Percentiles rank a stretch among this genome's conserved stretches.
Evolutionary conservation across 2,329 filamentous ascomycete species (phyloP).

Genomic region (Rhynchosporium secalis): DNA sequence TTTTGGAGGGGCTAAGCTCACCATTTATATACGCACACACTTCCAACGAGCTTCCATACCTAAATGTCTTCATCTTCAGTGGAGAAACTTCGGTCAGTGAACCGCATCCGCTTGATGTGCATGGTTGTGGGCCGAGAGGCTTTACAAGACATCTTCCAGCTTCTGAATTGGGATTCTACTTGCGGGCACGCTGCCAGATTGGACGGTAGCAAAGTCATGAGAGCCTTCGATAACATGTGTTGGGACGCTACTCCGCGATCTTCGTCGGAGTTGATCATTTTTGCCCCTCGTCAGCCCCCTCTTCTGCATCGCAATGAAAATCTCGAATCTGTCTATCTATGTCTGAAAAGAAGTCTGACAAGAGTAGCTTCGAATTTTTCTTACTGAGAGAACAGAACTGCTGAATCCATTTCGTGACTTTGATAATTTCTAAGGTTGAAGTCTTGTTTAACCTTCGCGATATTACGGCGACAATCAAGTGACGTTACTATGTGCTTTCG

Average conservation of each 20-base stretch:
- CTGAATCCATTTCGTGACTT: no score
- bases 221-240: background rate
- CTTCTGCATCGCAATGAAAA: background rate
- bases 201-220: background rate
- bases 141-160: background rate
- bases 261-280: background rate
- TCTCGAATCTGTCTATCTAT: no score
- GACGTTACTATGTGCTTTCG: no score
- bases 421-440: no score
- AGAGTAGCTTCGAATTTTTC: no score
- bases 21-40: background rate
- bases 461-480: no score
- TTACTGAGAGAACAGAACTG: no score
- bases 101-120: background rate
- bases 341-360: no score
- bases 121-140: background rate
- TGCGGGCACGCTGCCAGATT: background rate
- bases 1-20: background rate
- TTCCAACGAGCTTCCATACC: background rate
- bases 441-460: no score
- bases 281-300: background rate
- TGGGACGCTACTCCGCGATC: background rate
- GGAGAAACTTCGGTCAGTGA: background rate
- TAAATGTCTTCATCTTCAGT: background rate
- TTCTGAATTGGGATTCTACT: background rate